Evolutionary conservation across 2,329 filamentous ascomycete genomes (phyloP).

Genomic region (Ceratocystis albifundus): DNA sequence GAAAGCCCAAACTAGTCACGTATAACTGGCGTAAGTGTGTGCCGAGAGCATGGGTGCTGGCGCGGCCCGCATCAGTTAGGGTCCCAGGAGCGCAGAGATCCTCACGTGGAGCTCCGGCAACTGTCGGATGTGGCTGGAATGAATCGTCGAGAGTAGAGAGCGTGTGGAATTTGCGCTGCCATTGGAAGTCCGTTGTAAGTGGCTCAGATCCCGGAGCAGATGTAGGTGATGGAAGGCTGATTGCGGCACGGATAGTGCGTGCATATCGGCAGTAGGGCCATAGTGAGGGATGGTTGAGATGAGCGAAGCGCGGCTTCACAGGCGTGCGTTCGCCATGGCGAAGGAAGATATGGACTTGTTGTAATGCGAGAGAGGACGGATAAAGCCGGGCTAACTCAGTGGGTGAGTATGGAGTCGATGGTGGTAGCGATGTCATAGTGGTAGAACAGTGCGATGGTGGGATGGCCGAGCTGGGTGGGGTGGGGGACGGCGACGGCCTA

Average conservation of each 20-base stretch:
- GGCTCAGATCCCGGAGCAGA: conserved; percentile 30
- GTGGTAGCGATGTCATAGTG: conserved; percentile 68
- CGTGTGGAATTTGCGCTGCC: conserved; percentile 32
- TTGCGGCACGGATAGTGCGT: conserved; percentile 49
- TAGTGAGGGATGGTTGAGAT: conserved; percentile 53
- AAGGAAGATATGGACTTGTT: conserved; percentile 78
- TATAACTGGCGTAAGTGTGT: conserved; percentile 58
- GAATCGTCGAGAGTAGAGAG: conserved; percentile 51
- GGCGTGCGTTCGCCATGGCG: conserved; percentile 75
- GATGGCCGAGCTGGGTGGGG: too few relatives aligned
- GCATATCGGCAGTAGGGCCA: conserved; percentile 89
- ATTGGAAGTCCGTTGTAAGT: conserved; percentile 31
- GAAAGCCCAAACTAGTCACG: conserved; percentile 60
- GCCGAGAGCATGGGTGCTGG: conserved; percentile 60
- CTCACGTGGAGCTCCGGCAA: conserved; percentile 60
- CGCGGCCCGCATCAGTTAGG: conserved; percentile 62
- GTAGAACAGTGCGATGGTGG: too few relatives aligned
- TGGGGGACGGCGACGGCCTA: too few relatives aligned
- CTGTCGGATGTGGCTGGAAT: conserved; percentile 53
- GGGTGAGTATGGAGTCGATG: conserved; percentile 63
- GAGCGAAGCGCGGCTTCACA: conserved; percentile 77
- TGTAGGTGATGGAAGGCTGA: conserved; percentile 25
- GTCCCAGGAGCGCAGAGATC: conserved; percentile 68
- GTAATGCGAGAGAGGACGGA: conserved; percentile 65
- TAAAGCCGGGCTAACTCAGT: conserved; percentile 75